A percentile compares a stretch with the other conserved stretches of the same genome.
Evolutionary conservation across 257 asterid species (phyloP).

Genomic region (Ilex aquifolium): DNA sequence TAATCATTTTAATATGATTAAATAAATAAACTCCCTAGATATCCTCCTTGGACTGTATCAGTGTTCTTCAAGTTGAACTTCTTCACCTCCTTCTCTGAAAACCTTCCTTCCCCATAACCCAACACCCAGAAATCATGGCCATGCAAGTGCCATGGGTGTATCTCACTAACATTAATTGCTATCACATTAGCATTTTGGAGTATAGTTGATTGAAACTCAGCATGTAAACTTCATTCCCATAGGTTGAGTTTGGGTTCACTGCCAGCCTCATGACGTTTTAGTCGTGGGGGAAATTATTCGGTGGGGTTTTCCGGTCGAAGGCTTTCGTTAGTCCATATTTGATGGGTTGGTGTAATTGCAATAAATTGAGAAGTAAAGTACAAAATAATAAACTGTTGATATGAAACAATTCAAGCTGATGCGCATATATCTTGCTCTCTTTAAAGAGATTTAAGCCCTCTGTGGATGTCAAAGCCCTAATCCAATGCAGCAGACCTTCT

Average conservation of each 20-base stretch:
- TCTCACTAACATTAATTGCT: constrained; percentile 49
- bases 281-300: constrained; percentile 15
- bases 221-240: constrained; percentile 55
- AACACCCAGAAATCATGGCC: constrained; percentile 85
- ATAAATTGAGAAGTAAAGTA: too few species aligned
- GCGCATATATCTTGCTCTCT: too few species aligned
- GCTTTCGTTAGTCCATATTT: constrained; percentile 26
- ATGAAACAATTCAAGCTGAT: too few species aligned
- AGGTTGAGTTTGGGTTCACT: constrained; percentile 44
- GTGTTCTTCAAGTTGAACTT: constrained; percentile 44
- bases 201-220: constrained; percentile 45
- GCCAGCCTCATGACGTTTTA: constrained; percentile 55
- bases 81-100: constrained; percentile 30
- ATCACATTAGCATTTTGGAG: constrained; percentile 72
- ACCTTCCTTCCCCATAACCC: constrained; percentile 72
- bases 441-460: too few species aligned
- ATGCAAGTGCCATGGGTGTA: constrained; percentile 88
- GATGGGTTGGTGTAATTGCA: too few species aligned
- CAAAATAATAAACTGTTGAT: too few species aligned
- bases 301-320: constrained; percentile 40
- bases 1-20: too few species aligned
- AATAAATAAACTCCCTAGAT: too few species aligned
- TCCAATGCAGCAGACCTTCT: too few species aligned
- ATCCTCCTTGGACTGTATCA: too few species aligned
- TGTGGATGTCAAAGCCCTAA: too few species aligned